Base-by-base conservation (phyloP, 768 basidiomycete species). In the Kwoniella europaea region DNA sequence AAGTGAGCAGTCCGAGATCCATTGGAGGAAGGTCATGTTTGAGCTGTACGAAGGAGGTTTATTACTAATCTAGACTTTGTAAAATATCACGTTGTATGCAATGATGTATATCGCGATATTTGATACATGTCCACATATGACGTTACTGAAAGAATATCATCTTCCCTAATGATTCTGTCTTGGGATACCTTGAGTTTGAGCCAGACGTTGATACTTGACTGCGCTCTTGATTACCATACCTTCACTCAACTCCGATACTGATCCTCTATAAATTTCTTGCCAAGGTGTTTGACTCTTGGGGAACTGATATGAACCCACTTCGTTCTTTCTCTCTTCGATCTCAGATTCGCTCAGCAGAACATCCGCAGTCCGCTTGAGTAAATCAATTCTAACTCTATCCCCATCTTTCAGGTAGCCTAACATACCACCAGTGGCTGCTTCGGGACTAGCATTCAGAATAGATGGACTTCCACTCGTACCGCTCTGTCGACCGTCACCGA, bases 371-470 rank as follows among this genome's bases (percentile, higher is more conserved):
- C 78, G 65, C 53, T 71, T 79, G 18, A 65, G 56, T 18, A 83
- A 63, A 61, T 82, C 79, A 64, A 82, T 80, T 22, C 81, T 68
- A 27, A 82, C 58, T 7, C 67, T 56, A 68, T 82, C 81, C 41
- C 81, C 81, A 63, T 80, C 71, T 62, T 76, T 69, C 62, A 82
- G 63, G 65, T 76, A 79, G 18, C 71, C 81, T 18, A 82, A 68
- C 74, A 75, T 80, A 44, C 81, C 81, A 20, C 76, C 77, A 0
- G 77, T 75, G 0, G 79, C 81, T 5, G 81, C 81, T 72, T 82
- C 81, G 13, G 80, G 82, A 7, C 79, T 79, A 46, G 81, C 81
- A 65, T 83, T 81, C 61, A 83, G 77, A 71, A 83, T 83, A 41
- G 77, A 81, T 1, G 82, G 82, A 7, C 78, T 73, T 46, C 81